phyloP scores from a whole-genome alignment of 1,139 yeast species.

The Taphrina populina region DNA sequence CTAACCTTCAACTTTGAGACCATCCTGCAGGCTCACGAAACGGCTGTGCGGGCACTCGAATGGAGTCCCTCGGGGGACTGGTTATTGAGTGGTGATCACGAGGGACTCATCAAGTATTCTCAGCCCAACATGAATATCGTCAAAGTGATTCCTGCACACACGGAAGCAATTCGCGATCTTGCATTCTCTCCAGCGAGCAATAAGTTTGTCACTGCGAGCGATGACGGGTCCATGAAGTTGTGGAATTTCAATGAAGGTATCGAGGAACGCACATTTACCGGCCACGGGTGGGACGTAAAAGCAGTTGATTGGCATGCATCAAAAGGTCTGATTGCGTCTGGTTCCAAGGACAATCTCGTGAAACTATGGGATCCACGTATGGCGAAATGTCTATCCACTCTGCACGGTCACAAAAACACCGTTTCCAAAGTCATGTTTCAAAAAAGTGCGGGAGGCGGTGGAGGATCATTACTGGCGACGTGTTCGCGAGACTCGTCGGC shows the following conservation, averaged over 20 bases:
- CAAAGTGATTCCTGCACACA: slow-evolving; percentile 69
- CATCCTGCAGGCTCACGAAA: slow-evolving; percentile 94
- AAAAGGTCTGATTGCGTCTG: slow-evolving; percentile 61
- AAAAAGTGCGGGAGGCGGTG: too few relatives aligned
- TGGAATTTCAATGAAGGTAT: slow-evolving; percentile 92
- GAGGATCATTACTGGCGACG: slow-evolving; percentile 74
- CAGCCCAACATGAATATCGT: slow-evolving; percentile 97
- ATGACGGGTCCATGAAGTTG: slow-evolving; percentile 70
- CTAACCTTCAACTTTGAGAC: slow-evolving; percentile 93
- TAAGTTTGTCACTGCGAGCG: slow-evolving; percentile 81
- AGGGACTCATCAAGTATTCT: slow-evolving; percentile 90
- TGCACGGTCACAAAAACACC: slow-evolving; percentile 92
- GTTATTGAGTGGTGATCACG: slow-evolving; percentile 91
- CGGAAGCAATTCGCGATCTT: slow-evolving; percentile 79
- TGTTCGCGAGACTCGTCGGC: slow-evolving; percentile 87
- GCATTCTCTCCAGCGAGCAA: slow-evolving; percentile 84
- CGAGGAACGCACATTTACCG: slow-evolving; percentile 76
- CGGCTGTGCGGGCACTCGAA: slow-evolving; percentile 73
- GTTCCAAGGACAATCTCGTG: slow-evolving; percentile 89
- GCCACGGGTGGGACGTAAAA: slow-evolving; percentile 99
- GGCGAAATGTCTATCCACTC: slow-evolving; percentile 68
- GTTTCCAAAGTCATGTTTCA: slow-evolving; percentile 83
- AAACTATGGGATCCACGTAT: slow-evolving; percentile 96
- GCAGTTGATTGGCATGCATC: slow-evolving; percentile 96
- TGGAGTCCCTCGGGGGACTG: slow-evolving; percentile 93